Evolutionary conservation across 1,284 basidiomycete genomes (phyloP).

Genomic region (Trametes pubescens): DNA sequence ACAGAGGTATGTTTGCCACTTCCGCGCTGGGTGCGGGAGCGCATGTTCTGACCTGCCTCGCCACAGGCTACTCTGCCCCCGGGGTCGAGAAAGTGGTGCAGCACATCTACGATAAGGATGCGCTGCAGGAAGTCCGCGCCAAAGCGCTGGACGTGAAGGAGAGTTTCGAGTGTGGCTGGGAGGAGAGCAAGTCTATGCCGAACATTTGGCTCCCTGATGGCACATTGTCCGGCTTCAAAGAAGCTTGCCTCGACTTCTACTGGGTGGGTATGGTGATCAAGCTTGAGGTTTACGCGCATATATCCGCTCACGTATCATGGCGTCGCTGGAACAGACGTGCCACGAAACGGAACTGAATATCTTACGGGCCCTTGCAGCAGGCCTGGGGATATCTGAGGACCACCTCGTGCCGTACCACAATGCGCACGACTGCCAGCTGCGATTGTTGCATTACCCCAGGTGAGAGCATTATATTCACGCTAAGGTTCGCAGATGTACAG

Average conservation of each 20-base stretch:
- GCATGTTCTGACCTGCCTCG: neutral
- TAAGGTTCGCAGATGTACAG: no score
- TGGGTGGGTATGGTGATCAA: slow-evolving; percentile 45
- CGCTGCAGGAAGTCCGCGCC: slow-evolving; percentile 45
- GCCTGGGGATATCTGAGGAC: slow-evolving; percentile 55
- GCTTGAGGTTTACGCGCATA: no score
- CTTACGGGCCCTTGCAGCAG: slow-evolving; percentile 60
- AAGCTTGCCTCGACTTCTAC: slow-evolving; percentile 60
- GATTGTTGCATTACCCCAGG: slow-evolving; percentile 67
- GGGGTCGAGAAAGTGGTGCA: slow-evolving; percentile 56
- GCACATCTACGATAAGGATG: slow-evolving; percentile 51
- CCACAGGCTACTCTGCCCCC: slow-evolving; percentile 55
- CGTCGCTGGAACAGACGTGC: slow-evolving; percentile 41
- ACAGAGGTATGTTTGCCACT: slow-evolving; percentile 57
- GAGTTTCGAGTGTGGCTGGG: slow-evolving; percentile 63
- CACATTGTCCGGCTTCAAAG: slow-evolving; percentile 61
- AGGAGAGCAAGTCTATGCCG: slow-evolving; percentile 53
- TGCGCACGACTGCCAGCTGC: slow-evolving; percentile 61
- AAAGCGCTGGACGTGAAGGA: slow-evolving; percentile 61
- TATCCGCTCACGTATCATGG: neutral
- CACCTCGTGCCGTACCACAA: slow-evolving; percentile 56
- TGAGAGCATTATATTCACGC: no score
- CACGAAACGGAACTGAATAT: slow-evolving; percentile 54
- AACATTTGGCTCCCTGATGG: slow-evolving; percentile 68
- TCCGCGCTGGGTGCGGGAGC: no score